Conservation (phyloP, 2,329 filamentous ascomycete species). For the Cladophialophora immunda region DNA sequence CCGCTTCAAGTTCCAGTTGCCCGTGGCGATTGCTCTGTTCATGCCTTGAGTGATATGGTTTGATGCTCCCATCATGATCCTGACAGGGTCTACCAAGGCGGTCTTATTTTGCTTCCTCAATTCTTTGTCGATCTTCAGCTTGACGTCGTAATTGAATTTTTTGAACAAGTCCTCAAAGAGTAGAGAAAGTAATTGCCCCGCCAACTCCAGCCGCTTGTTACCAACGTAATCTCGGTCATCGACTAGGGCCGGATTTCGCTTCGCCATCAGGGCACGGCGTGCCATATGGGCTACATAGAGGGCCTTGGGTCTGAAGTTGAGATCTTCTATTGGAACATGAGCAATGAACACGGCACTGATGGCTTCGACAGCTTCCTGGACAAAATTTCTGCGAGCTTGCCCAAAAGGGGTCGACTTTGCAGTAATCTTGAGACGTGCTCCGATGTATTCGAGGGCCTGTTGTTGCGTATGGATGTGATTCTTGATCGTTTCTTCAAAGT, state of each 20-base stretch:
- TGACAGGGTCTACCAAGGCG: constrained; percentile 84
- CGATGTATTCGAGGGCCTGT: constrained; percentile 93
- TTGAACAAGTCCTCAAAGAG: constrained; percentile 99
- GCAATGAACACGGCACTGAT: constrained; percentile 92
- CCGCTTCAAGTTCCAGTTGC: constrained; percentile 97
- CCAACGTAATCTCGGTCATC: constrained; percentile 98
- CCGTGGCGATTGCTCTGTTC: constrained; percentile 94
- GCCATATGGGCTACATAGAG: constrained; percentile 98
- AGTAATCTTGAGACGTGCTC: constrained; percentile 86
- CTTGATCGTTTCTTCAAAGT: constrained; percentile 90
- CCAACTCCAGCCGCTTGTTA: constrained; percentile 94
- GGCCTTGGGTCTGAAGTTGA: constrained; percentile 97
- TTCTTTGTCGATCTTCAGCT: constrained; percentile 93
- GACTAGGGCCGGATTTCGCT: constrained; percentile 85
- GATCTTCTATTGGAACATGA: constrained; percentile 87
- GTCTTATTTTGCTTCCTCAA: constrained; percentile 92
- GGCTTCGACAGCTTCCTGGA: constrained; percentile 91
- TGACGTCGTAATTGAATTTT: constrained; percentile 87
- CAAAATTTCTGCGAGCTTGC: constrained; percentile 75
- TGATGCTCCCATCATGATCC: constrained; percentile 83
- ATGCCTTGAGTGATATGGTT: constrained; percentile 90
- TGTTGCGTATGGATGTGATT: constrained; percentile 90
- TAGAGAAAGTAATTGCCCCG: constrained; percentile 90
- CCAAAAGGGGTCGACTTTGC: constrained; percentile 66
- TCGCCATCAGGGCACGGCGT: constrained; percentile 92